phyloP scores from a whole-genome alignment of 192 early-diverging fungal species.

The Coemansia sp. region DNA sequence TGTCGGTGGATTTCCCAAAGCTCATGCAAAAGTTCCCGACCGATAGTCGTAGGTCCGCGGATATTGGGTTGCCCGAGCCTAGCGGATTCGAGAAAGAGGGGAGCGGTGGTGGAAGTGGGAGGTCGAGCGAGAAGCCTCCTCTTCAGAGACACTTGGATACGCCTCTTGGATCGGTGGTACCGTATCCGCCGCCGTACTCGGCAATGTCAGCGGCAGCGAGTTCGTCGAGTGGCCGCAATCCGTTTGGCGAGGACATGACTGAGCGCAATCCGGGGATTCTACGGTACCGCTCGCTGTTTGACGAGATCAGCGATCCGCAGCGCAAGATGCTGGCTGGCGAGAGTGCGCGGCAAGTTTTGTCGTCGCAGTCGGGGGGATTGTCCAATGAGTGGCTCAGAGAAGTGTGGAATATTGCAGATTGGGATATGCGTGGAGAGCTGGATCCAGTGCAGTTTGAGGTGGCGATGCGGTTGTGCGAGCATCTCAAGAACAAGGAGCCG shows the following conservation, averaged over 20 bases:
- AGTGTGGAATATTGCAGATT: conserved; percentile 78
- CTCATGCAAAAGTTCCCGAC: conserved; percentile 79
- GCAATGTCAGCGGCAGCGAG: conserved; percentile 36
- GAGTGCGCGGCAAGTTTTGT: conserved; percentile 37
- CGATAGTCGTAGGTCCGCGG: conserved; percentile 36
- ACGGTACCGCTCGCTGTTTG: conserved; percentile 37
- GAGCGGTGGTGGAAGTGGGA: neutral
- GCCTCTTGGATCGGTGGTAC: neutral
- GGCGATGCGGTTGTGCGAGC: conserved; percentile 73
- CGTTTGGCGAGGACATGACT: conserved; percentile 62
- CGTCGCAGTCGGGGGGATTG: conserved; percentile 70
- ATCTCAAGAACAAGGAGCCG: conserved; percentile 32
- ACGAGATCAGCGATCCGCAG: conserved; percentile 39
- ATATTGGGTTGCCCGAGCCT: conserved; percentile 17
- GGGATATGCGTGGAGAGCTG: conserved; percentile 81
- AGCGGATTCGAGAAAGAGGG: neutral
- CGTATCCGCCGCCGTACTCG: conserved; percentile 50
- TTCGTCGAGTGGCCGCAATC: conserved; percentile 60
- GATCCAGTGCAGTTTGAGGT: conserved; percentile 85
- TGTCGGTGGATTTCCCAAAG: conserved; percentile 71
- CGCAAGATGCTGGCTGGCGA: conserved; percentile 27
- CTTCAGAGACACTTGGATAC: conserved; percentile 4
- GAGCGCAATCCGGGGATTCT: conserved; percentile 62
- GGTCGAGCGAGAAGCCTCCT: conserved; percentile 23
- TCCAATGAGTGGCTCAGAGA: conserved; percentile 66